phyloP scores from a whole-genome alignment of 2,329 filamentous ascomycete species.

The Fusarium nelsonii region DNA sequence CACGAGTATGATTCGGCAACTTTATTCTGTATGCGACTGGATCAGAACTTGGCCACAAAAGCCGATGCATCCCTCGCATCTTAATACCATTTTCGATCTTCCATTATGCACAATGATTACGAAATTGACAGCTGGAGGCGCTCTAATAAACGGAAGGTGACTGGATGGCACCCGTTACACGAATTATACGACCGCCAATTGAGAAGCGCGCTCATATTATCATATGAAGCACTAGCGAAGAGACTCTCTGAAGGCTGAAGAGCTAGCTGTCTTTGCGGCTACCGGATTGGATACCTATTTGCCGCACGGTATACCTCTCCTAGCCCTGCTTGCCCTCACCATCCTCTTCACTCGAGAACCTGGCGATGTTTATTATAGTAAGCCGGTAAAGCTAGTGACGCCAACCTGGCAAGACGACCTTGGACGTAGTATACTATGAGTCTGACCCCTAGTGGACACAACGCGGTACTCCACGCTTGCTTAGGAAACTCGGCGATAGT shows the following conservation, averaged over 20 bases:
- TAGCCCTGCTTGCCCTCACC: background rate
- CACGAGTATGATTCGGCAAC: background rate
- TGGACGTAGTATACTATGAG: too few relatives aligned
- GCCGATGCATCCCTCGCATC: background rate
- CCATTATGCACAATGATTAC: background rate
- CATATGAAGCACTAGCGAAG: background rate
- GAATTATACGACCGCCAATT: too few relatives aligned
- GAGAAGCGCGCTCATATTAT: background rate
- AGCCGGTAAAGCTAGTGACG: background rate
- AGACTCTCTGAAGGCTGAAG: background rate
- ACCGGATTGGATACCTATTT: background rate
- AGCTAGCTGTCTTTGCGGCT: background rate
- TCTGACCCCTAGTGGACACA: too few relatives aligned
- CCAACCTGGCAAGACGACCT: background rate
- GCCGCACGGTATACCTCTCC: background rate
- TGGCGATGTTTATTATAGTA: background rate
- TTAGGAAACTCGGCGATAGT: too few relatives aligned
- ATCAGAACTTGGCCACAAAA: background rate
- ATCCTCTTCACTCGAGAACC: background rate
- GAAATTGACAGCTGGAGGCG: background rate
- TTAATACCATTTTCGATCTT: background rate
- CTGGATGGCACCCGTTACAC: background rate
- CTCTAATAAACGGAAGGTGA: background rate
- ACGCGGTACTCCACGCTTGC: too few relatives aligned
- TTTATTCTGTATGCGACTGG: background rate